Base-by-base conservation (phyloP, 108 stramenopile genomes). In the Fragilariopsis cylindrus region DNA sequence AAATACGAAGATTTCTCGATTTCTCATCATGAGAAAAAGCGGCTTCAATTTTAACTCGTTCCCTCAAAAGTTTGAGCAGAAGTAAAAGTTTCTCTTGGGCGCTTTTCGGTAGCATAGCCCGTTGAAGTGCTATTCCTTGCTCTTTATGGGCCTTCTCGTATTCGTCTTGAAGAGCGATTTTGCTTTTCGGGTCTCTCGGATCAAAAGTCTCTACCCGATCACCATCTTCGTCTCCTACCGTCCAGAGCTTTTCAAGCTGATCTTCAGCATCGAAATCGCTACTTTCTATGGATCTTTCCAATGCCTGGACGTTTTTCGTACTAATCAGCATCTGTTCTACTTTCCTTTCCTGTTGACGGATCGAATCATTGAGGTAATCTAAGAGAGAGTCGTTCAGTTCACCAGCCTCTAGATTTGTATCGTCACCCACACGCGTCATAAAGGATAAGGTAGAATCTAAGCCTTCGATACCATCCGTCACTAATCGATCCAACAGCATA, bases 1-100 rank as follows among this genome's bases (percentile, higher is more conserved):
- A 70, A 12, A 95, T 57, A 57, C 89, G 79, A 44, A 95, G 77
- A 65, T 91, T 92, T 15, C 87, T 79, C 12, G 90, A 86, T 41
- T 88, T 85, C 40, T 83, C 83, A 75, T 92, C 87, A 64, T 79
- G 81, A 40, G 85, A 80, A 73, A 93, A 92, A 30, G 90, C 87
- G n/a, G 90, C 94, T 81, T 95, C 94, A 16, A 85, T 90, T 65
- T 93, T 90, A 18, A 95, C 78, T 60, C 94, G 77, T 57, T 95
- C 92, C 42, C 89, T 63, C 65, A 95, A 55, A 11, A 92, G 72
- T 54, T 78, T 88, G 21, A 95, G 76, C n/a, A 95, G 75, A 30
- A 91, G 70, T 7, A 95, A 80, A 70, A 93, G 78, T 68, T 89
- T 80, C 80, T 95, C 88, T 48, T 87, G 79, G 0, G 87, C 81